A percentile compares a stretch with the other conserved stretches of the same genome.
These are phyloP conservation scores for Apiotrichum akiyoshidainum DNA, from an alignment of 1,284 basidiomycete genomes.

Conservation along the genomic window DNA sequence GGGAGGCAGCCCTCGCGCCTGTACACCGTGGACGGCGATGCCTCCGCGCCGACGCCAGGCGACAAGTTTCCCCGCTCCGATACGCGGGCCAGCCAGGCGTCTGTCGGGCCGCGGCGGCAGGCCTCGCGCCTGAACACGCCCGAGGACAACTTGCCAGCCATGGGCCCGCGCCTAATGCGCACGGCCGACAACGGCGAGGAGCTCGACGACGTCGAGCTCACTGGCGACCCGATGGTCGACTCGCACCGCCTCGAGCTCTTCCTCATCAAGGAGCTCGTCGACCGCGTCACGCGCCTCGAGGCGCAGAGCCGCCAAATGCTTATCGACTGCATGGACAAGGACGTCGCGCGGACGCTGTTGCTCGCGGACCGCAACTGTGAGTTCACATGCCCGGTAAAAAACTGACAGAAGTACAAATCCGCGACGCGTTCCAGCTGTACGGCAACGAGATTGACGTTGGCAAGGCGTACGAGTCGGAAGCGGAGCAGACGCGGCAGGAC, in stretches of 20 bases:
- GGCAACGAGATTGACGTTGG: slow-evolving; percentile 8
- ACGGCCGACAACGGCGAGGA: neutral
- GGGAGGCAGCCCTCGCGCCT: no score
- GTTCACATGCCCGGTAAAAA: neutral
- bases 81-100: neutral
- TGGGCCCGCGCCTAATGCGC: neutral
- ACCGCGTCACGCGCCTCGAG: slow-evolving; percentile 37
- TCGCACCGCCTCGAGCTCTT: slow-evolving; percentile 23
- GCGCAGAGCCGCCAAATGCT: slow-evolving; percentile 42
- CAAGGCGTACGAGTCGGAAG: slow-evolving; percentile 1
- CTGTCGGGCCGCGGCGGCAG: neutral
- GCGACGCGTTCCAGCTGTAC: slow-evolving; percentile 31
- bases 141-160: neutral
- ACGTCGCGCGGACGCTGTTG: slow-evolving; percentile 38
- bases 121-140: neutral
- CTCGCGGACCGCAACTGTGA: slow-evolving; percentile 45
- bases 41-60: no score
- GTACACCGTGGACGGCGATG: no score
- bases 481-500: neutral
- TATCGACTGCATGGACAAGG: slow-evolving; percentile 41
- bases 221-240: neutral
- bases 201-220: neutral
- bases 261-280: slow-evolving; percentile 34
- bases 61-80: no score
- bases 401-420: slow-evolving; percentile 32